Evolutionary conservation across 164 flowering plant genomes (phyloP).

Genomic region (Pachysandra terminalis): DNA sequence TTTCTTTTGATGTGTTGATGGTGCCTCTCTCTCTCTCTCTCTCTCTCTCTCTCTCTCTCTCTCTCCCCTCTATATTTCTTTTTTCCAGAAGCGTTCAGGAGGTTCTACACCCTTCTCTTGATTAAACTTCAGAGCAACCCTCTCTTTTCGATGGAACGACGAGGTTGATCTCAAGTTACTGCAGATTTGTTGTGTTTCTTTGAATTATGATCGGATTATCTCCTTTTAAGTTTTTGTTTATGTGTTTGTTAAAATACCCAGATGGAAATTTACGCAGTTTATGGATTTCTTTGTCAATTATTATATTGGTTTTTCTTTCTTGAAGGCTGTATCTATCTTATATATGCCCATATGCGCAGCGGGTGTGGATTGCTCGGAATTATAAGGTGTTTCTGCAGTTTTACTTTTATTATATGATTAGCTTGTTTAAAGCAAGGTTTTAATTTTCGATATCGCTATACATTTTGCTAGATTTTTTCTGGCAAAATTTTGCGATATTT

Average conservation of each 20-base stretch:
- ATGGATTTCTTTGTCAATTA: not conserved
- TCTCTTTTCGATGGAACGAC: conserved; percentile 62
- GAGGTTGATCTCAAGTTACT: conserved; percentile 28
- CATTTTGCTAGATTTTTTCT: no score
- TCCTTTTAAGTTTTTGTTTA: no score
- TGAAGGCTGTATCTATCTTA: conserved; percentile 72
- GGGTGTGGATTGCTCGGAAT: conserved; percentile 79
- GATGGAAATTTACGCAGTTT: not conserved
- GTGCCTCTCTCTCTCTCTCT: no score
- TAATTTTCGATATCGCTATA: no score
- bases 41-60: no score
- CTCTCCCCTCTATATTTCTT: no score
- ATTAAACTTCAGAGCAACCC: conserved; percentile 57
- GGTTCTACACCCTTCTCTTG: conserved; percentile 50
- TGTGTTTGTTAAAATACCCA: conserved; percentile 6
- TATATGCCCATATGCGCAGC: conserved; percentile 79
- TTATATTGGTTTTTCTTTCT: not conserved
- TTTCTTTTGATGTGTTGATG: no score
- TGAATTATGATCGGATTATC: no score
- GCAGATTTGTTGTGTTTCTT: not conserved
- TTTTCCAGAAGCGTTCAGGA: conserved; percentile 31
- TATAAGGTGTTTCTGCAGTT: conserved; percentile 48
- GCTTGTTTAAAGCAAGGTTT: no score
- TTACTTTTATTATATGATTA: conserved; percentile 1
- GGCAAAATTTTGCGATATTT: no score